Evolutionary conservation across 108 stramenopile species (phyloP).

Genomic region (Schizochytrium sp.): DNA sequence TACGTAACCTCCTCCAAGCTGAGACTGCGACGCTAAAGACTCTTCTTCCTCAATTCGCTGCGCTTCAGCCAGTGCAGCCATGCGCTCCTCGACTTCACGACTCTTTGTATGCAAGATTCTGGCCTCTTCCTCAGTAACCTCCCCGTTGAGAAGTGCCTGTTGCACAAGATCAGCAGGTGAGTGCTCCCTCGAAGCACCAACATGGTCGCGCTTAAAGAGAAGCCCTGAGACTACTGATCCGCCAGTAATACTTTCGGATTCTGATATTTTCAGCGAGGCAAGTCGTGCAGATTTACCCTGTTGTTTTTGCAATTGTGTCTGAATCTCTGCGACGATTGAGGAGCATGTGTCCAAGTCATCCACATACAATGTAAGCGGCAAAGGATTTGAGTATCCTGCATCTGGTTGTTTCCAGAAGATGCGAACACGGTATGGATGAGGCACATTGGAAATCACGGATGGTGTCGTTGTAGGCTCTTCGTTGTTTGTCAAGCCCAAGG

Average conservation of each 20-base stretch:
- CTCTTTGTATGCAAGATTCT: background rate
- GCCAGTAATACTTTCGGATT: slow-evolving; percentile 38
- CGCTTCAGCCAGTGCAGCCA: slow-evolving; percentile 13
- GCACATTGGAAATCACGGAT: background rate
- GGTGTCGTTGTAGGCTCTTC: background rate
- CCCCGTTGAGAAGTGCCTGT: slow-evolving; percentile 45
- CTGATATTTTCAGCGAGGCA: background rate
- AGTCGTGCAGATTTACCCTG: slow-evolving; percentile 1
- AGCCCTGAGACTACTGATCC: slow-evolving; percentile 34
- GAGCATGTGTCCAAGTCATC: background rate
- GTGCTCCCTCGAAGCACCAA: background rate
- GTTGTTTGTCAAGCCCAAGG: background rate
- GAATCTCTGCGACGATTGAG: slow-evolving; percentile 7
- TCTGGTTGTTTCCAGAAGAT: slow-evolving; percentile 16
- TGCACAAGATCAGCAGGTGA: slow-evolving; percentile 27
- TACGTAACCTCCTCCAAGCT: no score
- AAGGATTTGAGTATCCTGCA: background rate
- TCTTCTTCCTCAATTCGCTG: background rate
- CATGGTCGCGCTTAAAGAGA: slow-evolving; percentile 30
- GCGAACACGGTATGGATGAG: background rate
- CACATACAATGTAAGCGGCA: background rate
- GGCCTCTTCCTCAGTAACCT: slow-evolving; percentile 45
- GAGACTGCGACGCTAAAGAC: no score
- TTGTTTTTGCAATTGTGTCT: background rate
- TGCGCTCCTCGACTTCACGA: background rate